Evolutionary conservation across 2,329 filamentous ascomycete species (phyloP).

Genomic region (Microsporum audouinii): DNA sequence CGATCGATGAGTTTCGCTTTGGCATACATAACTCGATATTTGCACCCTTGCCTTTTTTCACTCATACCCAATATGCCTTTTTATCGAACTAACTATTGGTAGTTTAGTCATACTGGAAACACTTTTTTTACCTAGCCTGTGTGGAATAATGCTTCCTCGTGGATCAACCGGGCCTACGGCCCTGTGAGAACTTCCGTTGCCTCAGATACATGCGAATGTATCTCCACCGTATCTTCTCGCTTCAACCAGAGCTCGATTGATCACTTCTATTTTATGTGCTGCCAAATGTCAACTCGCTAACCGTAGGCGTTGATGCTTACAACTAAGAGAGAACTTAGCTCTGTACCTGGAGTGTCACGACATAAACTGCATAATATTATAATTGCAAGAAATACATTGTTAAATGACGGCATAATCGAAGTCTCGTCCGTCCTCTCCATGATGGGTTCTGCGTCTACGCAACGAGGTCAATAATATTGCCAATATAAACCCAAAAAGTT

Average conservation of each 20-base stretch:
- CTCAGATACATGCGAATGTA: neutral
- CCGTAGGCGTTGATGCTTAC: neutral
- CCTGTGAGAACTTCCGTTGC: neutral
- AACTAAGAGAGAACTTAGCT: neutral
- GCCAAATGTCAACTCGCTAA: neutral
- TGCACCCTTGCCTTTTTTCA: too few relatives aligned
- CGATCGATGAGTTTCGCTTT: slow-evolving; percentile 34
- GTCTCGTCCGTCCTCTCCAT: slow-evolving; percentile 28
- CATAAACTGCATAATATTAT: neutral
- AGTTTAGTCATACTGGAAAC: neutral
- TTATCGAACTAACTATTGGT: neutral
- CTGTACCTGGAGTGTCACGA: neutral
- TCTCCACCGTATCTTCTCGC: neutral
- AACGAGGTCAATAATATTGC: slow-evolving; percentile 37
- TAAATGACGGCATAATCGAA: slow-evolving; percentile 32
- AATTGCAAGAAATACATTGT: neutral
- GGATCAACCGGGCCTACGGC: neutral
- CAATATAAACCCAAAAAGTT: slow-evolving; percentile 24
- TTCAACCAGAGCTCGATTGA: neutral
- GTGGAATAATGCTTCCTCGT: neutral
- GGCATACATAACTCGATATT: slow-evolving; percentile 25
- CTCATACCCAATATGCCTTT: neutral
- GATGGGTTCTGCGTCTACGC: slow-evolving; percentile 21
- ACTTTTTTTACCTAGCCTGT: neutral
- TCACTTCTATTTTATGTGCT: neutral